Percentiles rank a stretch among this genome's conserved stretches.
Conservation (phyloP, 2,329 filamentous ascomycete species). For the Trichoderma harzianum region DNA sequence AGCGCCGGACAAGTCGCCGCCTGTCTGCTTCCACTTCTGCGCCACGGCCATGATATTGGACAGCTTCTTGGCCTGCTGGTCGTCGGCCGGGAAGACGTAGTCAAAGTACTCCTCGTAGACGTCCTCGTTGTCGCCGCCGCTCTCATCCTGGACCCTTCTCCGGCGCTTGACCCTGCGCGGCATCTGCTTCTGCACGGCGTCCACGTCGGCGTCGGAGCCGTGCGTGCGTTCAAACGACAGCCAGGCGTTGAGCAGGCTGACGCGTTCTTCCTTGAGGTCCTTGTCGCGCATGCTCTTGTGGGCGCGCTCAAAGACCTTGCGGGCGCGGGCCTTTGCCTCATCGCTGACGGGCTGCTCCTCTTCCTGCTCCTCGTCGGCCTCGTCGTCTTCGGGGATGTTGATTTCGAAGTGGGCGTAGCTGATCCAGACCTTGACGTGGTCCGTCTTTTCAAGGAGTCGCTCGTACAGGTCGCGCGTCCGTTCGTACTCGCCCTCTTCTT, state of each 20-base stretch:
- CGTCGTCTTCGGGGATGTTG: constrained; percentile 77
- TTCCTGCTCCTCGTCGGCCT: constrained; percentile 51
- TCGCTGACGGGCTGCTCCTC: constrained; percentile 71
- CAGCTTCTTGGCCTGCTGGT: constrained; percentile 78
- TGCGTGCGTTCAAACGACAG: constrained; percentile 86
- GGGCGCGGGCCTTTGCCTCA: constrained; percentile 76
- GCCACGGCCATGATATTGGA: constrained; percentile 82
- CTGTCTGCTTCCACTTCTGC: constrained; percentile 75
- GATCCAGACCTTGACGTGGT: constrained; percentile 99
- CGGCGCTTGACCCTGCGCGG: constrained; percentile 89
- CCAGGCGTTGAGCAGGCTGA: constrained; percentile 87
- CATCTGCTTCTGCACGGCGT: constrained; percentile 88
- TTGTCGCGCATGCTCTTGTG: constrained; percentile 84
- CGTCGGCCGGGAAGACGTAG: constrained; percentile 95
- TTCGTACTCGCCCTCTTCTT: constrained; percentile 89
- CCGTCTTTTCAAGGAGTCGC: constrained; percentile 86
- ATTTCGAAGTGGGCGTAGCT: constrained; percentile 98
- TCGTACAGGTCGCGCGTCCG: constrained; percentile 81
- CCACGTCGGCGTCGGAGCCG: constrained; percentile 70
- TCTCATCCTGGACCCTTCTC: constrained; percentile 74
- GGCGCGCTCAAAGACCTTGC: constrained; percentile 79
- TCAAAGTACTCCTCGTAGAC: constrained; percentile 93
- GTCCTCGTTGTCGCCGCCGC: constrained; percentile 19
- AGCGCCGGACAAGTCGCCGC: constrained; percentile 33
- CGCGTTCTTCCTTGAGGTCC: constrained; percentile 91